phyloP scores from a whole-genome alignment of 225 moss, liverwort and hornwort genomes.

The Ulota crispa region DNA sequence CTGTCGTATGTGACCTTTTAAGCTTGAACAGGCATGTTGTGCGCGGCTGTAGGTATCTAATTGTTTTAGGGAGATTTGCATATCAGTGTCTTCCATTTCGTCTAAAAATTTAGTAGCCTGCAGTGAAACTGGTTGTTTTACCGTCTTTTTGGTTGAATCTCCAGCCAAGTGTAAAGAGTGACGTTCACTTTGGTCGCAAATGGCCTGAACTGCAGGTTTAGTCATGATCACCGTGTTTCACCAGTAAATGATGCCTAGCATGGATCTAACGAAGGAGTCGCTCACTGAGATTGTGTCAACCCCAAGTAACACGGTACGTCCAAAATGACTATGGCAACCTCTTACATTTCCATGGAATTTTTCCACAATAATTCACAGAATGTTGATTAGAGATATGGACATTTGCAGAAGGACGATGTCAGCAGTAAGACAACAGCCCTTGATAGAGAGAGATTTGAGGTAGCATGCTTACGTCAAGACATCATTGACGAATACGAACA shows the following conservation, averaged over 20 bases:
- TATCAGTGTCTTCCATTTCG: not conserved
- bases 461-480: slow-evolving; percentile 70
- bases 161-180: not conserved
- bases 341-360: not conserved
- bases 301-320: slow-evolving; percentile 17
- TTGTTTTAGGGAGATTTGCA: not conserved
- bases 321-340: not conserved
- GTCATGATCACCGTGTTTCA: slow-evolving; percentile 16
- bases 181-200: not conserved
- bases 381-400: not conserved
- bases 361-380: not conserved
- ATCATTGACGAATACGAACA: slow-evolving; percentile 71
- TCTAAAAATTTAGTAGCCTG: not conserved
- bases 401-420: slow-evolving; percentile 28
- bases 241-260: slow-evolving; percentile 22
- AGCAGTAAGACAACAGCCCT: slow-evolving; percentile 36
- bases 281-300: slow-evolving; percentile 25
- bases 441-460: slow-evolving; percentile 61
- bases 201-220: slow-evolving; percentile 16
- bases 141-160: slow-evolving; percentile 3
- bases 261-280: slow-evolving; percentile 29
- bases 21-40: slow-evolving; percentile 4
- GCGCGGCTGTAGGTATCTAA: not conserved
- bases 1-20: not conserved
- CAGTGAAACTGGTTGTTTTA: not conserved